Evolutionary conservation across 2,329 filamentous ascomycete species (phyloP).

Genomic region (Mycosphaerella sp.): DNA sequence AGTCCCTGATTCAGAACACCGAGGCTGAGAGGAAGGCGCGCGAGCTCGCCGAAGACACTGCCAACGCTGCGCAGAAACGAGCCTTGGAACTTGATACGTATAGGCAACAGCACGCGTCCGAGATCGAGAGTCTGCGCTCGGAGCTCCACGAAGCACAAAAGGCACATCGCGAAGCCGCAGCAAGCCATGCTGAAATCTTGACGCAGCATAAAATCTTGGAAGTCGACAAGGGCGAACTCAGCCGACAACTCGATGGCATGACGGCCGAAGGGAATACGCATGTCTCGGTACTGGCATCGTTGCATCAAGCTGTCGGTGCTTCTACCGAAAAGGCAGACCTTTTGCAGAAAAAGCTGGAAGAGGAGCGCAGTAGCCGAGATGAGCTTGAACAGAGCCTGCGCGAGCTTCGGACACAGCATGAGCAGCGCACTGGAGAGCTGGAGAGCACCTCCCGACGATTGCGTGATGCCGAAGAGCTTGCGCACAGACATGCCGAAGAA

Average conservation of each 20-base stretch:
- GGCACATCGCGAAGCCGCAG: slow-evolving; percentile 70
- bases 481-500: slow-evolving; percentile 80
- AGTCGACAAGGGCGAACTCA: slow-evolving; percentile 78
- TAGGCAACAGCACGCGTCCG: slow-evolving; percentile 73
- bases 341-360: slow-evolving; percentile 73
- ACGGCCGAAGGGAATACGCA: slow-evolving; percentile 63
- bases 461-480: slow-evolving; percentile 78
- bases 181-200: slow-evolving; percentile 69
- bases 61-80: slow-evolving; percentile 72
- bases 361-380: slow-evolving; percentile 72
- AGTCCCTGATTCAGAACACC: slow-evolving; percentile 62
- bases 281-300: slow-evolving; percentile 61
- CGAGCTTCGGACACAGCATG: slow-evolving; percentile 74
- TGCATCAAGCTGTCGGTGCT: slow-evolving; percentile 70
- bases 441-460: slow-evolving; percentile 67
- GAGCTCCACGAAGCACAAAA: slow-evolving; percentile 77
- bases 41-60: slow-evolving; percentile 81
- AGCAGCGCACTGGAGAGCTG: slow-evolving; percentile 70
- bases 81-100: slow-evolving; percentile 77
- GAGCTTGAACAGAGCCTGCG: slow-evolving; percentile 68
- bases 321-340: slow-evolving; percentile 70
- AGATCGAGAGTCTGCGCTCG: slow-evolving; percentile 76
- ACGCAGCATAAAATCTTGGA: slow-evolving; percentile 67
- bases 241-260: slow-evolving; percentile 60
- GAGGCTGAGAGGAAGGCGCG: slow-evolving; percentile 74